Percentiles rank a stretch among this genome's conserved stretches.
phyloP scores from a whole-genome alignment of 805 yeast species.

The Saccharomycopsis guyanensis region DNA sequence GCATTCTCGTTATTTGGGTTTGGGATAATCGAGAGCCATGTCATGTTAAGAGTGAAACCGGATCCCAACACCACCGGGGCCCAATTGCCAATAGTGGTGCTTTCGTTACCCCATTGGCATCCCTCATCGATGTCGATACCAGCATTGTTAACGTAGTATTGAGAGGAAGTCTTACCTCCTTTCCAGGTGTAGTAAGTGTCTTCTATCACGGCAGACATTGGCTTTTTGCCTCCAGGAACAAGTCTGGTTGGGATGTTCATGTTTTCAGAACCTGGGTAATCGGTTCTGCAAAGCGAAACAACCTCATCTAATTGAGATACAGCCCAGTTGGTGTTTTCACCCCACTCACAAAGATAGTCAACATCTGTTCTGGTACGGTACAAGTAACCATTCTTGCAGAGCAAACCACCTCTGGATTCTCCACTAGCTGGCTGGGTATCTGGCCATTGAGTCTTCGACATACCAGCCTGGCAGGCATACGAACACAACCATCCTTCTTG shows the following conservation, averaged over 20 bases:
- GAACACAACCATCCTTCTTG: constrained; percentile 65
- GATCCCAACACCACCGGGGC: constrained; percentile 95
- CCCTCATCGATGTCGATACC: constrained; percentile 88
- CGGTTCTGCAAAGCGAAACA: constrained; percentile 94
- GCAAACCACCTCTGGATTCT: constrained; percentile 65
- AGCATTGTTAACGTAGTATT: constrained; percentile 95
- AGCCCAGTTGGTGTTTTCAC: constrained; percentile 58
- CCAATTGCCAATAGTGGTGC: constrained; percentile 91
- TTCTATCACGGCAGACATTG: constrained; percentile 74
- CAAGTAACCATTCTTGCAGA: constrained; percentile 50
- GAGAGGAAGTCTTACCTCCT: constrained; percentile 81
- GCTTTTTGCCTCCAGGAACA: constrained; percentile 51
- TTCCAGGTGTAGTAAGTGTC: constrained; percentile 73
- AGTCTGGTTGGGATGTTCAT: constrained; percentile 92
- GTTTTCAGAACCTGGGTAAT: constrained; percentile 98
- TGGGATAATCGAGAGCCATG: constrained; percentile 87
- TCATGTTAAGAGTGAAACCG: constrained; percentile 64
- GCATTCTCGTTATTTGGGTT: constrained; percentile 79
- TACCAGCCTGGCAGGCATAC: constrained; percentile 72
- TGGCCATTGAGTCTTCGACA: constrained; percentile 81
- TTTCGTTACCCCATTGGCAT: constrained; percentile 83
- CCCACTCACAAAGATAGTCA: constrained; percentile 63
- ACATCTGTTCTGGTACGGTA: constrained; percentile 48
- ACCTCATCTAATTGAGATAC: constrained; percentile 52
- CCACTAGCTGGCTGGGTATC: constrained; percentile 56